phyloP scores from a whole-genome alignment of 192 early-diverging fungal species.

The Entrophospora sp. region DNA sequence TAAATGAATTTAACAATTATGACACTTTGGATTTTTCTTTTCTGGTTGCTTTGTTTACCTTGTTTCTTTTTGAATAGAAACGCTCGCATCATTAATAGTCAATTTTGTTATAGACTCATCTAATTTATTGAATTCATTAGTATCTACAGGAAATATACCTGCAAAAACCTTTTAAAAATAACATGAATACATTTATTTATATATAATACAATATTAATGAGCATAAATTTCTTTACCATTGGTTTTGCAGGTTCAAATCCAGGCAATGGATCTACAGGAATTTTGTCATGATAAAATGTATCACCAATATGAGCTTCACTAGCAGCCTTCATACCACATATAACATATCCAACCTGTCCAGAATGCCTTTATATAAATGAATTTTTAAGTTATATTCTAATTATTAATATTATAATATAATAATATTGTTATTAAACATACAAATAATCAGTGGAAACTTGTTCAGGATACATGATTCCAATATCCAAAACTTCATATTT shows the following conservation, averaged over 20 bases:
- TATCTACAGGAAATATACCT: constrained; percentile 87
- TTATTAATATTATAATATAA: constrained; percentile 4
- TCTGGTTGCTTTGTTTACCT: constrained; percentile 19
- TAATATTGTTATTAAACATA: constrained; percentile 21
- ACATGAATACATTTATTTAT: not conserved
- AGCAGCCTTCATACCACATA: constrained; percentile 87
- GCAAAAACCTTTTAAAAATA: constrained; percentile 57
- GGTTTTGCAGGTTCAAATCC: constrained; percentile 93
- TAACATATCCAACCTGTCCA: constrained; percentile 87
- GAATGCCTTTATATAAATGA: constrained; percentile 33
- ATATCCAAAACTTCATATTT: constrained; percentile 85
- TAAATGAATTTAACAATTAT: too few species aligned
- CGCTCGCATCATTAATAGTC: constrained; percentile 93
- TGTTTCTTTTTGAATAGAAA: constrained; percentile 78
- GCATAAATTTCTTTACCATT: constrained; percentile 64
- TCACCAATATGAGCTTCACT: constrained; percentile 93
- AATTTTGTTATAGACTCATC: constrained; percentile 88
- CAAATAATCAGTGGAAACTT: constrained; percentile 52
- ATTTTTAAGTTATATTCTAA: not conserved
- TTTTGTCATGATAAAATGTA: constrained; percentile 73
- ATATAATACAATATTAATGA: not conserved
- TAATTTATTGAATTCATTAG: constrained; percentile 78
- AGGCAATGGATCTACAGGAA: constrained; percentile 63
- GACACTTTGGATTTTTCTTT: too few species aligned
- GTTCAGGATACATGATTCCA: constrained; percentile 94